Conservation (phyloP, 139 green algal species). For the Edaphochlamys debaryana region DNA sequence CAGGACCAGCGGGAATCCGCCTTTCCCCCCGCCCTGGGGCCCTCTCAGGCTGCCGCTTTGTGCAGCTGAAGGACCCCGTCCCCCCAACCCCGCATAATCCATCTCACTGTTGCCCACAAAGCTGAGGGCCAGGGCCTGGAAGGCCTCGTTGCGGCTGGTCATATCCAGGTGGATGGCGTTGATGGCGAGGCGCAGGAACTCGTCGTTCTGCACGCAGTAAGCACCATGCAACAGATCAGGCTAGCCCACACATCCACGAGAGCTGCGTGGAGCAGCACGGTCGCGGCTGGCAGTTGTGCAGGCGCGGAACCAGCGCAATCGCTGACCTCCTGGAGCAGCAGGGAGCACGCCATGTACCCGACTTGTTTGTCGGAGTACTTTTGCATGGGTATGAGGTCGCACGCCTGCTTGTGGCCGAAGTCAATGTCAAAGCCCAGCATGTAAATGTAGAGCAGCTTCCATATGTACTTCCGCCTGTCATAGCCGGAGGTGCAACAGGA, state of each 20-base stretch:
- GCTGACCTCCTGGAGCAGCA: conserved; percentile 95
- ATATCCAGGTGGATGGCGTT: conserved; percentile 97
- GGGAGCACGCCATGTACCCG: conserved; percentile 91
- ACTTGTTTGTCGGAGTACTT: conserved; percentile 99
- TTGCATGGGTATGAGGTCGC: conserved; percentile 89
- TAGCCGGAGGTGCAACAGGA: conserved; percentile 77
- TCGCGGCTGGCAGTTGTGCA: too few species aligned
- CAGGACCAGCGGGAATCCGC: too few species aligned
- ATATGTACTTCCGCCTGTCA: conserved; percentile 99
- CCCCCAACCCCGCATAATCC: too few species aligned
- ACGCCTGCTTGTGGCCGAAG: conserved; percentile 98
- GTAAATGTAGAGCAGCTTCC: conserved; percentile 99
- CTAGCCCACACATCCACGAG: too few species aligned
- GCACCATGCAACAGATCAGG: too few species aligned
- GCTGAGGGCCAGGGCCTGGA: conserved; percentile 94
- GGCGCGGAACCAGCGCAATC: too few species aligned
- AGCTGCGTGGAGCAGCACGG: too few species aligned
- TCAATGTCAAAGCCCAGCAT: conserved; percentile 99
- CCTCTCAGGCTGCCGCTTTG: too few species aligned
- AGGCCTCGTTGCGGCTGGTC: conserved; percentile 92
- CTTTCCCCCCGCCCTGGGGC: too few species aligned
- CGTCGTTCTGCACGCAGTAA: conserved; percentile 87
- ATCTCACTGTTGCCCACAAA: conserved; percentile 91
- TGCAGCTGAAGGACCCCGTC: too few species aligned
- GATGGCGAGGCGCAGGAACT: conserved; percentile 97